Conservation (phyloP, 2,329 filamentous ascomycete genomes). For the Xylaria sp. region DNA sequence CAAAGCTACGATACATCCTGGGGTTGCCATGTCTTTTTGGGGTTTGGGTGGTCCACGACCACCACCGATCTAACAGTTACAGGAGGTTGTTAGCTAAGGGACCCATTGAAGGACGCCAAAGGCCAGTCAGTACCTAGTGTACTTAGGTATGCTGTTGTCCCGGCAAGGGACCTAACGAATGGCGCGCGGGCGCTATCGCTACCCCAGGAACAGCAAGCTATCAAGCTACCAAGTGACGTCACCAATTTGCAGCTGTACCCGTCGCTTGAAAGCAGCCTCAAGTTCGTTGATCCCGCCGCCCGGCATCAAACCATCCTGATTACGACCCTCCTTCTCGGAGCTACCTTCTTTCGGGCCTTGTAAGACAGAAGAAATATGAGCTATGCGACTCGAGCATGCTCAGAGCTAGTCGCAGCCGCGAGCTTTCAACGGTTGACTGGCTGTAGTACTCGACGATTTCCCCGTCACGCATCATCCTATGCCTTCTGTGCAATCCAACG, state of each 20-base stretch:
- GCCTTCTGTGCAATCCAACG: background rate
- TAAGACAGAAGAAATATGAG: conserved; percentile 38
- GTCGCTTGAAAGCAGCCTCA: background rate
- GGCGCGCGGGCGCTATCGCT: too few species aligned
- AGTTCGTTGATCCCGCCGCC: background rate
- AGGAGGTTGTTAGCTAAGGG: too few species aligned
- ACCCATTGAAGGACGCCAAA: too few species aligned
- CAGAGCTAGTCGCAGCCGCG: conserved; percentile 32
- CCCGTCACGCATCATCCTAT: background rate
- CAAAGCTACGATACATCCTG: too few species aligned
- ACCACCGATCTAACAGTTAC: too few species aligned
- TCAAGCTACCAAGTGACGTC: background rate
- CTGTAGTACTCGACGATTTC: conserved; percentile 9
- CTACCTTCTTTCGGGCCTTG: conserved; percentile 5
- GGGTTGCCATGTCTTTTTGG: too few species aligned
- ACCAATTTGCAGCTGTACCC: background rate
- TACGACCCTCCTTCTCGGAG: conserved; percentile 3
- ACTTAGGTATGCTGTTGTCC: too few species aligned
- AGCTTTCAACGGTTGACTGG: conserved; percentile 27
- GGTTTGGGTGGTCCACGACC: too few species aligned
- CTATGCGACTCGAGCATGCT: conserved; percentile 39
- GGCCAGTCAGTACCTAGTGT: too few species aligned
- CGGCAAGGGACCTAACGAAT: too few species aligned
- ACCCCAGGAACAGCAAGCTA: too few species aligned
- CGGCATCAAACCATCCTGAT: conserved; percentile 3